Conservation (phyloP, 2,329 filamentous ascomycete genomes). For the Fusarium concolor region DNA sequence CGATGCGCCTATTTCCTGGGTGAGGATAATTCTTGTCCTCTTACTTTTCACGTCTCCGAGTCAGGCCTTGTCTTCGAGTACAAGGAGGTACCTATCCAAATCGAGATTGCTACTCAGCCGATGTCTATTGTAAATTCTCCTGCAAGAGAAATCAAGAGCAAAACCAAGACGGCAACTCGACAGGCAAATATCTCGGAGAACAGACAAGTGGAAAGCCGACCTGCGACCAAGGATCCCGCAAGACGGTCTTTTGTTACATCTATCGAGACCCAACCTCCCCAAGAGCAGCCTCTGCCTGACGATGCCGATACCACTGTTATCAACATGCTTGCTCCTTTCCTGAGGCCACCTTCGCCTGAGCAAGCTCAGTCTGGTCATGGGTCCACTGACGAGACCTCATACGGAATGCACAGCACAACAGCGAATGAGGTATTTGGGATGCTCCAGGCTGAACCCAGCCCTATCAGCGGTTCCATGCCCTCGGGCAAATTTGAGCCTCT, state of each 20-base stretch:
- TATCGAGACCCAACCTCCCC: constrained; percentile 14
- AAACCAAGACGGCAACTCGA: constrained; percentile 13
- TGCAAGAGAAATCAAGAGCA: constrained; percentile 12
- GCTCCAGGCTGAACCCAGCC: constrained; percentile 50
- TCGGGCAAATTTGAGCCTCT: constrained; percentile 54
- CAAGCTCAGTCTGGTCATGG: constrained; percentile 47
- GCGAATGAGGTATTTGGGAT: constrained; percentile 63
- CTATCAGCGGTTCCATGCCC: constrained; percentile 43
- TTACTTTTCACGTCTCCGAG: constrained; percentile 49
- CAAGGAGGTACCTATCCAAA: constrained; percentile 24
- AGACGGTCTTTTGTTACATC: constrained; percentile 17
- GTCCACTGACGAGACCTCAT: constrained; percentile 58
- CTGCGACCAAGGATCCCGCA: constrained; percentile 3
- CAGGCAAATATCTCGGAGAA: constrained; percentile 23
- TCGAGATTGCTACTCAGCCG: constrained; percentile 10
- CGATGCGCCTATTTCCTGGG: constrained; percentile 62
- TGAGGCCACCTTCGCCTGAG: constrained; percentile 59
- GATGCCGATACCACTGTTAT: constrained; percentile 56
- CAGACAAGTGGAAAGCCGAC: constrained; percentile 16
- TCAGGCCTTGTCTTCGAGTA: constrained; percentile 52
- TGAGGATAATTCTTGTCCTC: constrained; percentile 55
- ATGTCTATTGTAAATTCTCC: constrained; percentile 36
- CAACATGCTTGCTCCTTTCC: constrained; percentile 62
- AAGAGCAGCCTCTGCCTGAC: constrained; percentile 38
- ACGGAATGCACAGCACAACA: constrained; percentile 65